Conservation (phyloP, 805 yeast species). For the Yarrowia hollandica region DNA sequence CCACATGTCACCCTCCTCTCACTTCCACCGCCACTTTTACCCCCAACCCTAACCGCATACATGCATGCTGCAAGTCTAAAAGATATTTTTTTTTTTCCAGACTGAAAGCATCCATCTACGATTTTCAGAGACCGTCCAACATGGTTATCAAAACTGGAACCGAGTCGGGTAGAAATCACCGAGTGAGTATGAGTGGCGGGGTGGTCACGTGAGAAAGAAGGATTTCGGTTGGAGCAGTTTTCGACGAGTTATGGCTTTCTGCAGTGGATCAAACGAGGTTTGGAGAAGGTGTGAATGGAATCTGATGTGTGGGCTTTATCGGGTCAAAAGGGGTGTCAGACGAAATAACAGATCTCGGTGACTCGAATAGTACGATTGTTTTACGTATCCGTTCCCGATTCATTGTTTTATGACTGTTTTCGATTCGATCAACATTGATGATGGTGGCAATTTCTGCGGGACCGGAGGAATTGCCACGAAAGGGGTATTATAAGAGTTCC, state of each 20-base stretch:
- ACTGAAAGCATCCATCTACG: background rate
- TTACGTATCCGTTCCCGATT: no score
- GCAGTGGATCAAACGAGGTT: background rate
- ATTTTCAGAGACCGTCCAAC: background rate
- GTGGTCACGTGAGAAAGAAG: background rate
- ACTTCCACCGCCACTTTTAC: no score
- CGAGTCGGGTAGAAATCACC: constrained; percentile 19
- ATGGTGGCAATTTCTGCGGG: no score
- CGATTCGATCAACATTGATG: no score
- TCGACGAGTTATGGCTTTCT: background rate
- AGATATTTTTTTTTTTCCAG: constrained; percentile 18
- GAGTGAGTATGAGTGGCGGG: background rate
- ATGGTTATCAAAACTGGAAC: constrained; percentile 23
- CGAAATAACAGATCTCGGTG: no score
- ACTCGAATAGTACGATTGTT: no score
- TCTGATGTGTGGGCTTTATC: no score
- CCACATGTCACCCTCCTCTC: background rate
- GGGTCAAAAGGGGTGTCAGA: no score
- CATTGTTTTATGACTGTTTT: no score
- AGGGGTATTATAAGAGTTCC: no score
- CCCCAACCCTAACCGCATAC: constrained; percentile 2
- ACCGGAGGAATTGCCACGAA: no score
- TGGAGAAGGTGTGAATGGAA: no score
- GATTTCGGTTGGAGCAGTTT: background rate
- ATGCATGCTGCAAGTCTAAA: constrained; percentile 24